A percentile compares a stretch with the other conserved stretches of the same genome.
phyloP scores from a whole-genome alignment of 2,329 filamentous ascomycete species.

The Lithohypha guttulata region DNA sequence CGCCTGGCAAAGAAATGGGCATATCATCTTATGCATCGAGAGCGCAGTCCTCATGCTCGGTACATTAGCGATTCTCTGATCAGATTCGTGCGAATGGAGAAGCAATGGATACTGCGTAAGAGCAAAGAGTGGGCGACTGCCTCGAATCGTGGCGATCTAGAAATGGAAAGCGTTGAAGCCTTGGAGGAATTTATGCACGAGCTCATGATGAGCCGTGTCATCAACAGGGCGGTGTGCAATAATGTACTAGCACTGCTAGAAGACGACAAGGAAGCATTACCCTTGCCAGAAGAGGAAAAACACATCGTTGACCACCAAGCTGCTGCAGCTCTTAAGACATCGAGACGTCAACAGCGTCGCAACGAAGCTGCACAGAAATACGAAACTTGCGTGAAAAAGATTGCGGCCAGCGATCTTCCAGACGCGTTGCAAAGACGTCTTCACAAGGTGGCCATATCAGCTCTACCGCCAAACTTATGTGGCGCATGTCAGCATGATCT shows the following conservation, averaged over 20 bases:
- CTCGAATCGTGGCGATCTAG: slow-evolving; percentile 1
- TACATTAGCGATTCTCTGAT: slow-evolving; percentile 21
- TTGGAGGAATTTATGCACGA: slow-evolving; percentile 15
- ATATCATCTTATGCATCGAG: slow-evolving; percentile 18
- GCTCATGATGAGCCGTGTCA: slow-evolving; percentile 14
- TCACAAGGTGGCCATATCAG: not conserved
- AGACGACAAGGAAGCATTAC: not conserved
- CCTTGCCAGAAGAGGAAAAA: slow-evolving; percentile 2
- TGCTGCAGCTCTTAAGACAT: not conserved
- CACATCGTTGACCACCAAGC: not conserved
- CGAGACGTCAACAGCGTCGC: not conserved
- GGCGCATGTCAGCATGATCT: slow-evolving; percentile 13
- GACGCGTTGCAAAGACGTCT: too few species aligned
- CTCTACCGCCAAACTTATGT: slow-evolving; percentile 2
- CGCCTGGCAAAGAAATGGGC: slow-evolving; percentile 19
- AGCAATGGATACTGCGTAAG: slow-evolving; percentile 9
- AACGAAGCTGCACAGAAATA: not conserved
- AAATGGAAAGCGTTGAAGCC: slow-evolving; percentile 10
- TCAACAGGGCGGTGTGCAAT: slow-evolving; percentile 14
- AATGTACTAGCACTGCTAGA: slow-evolving; percentile 11
- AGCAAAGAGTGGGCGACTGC: not conserved
- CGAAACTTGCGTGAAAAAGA: too few species aligned
- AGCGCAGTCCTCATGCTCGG: slow-evolving; percentile 16
- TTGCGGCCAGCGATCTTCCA: too few species aligned
- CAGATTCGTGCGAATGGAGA: slow-evolving; percentile 20